Evolutionary conservation across 352 stramenopile genomes (phyloP), one percentile per base, ranked within the genome.

Genomic region (Peronospora farinosa): DNA sequence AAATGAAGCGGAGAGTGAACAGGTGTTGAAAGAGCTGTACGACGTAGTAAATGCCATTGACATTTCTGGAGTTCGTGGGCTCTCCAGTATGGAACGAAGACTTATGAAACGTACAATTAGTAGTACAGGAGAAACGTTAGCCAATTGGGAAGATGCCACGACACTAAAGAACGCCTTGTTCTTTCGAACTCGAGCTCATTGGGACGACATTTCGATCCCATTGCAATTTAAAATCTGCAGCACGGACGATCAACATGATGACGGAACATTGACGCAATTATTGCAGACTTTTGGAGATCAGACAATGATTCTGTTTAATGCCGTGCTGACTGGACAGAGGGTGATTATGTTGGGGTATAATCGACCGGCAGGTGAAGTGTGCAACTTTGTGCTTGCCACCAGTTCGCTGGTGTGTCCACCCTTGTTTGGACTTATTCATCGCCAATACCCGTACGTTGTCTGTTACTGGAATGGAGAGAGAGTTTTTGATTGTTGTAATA

Each of bases 311-410:
- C 45, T 95, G 38, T 95, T 88, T 52, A 95, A 95, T 43, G 82
- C 84, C 0, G 73, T 95, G n/a, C 63, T 95, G 37, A 90, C 78
- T 0, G 84, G 84, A 6, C 69, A 78, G 36, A 65, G 84, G 0
- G 78, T 95, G 41, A 59, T 95, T 21, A 77, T 95, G 31, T 57
- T 95, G 1, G 84, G 84, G 11, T 92, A 95, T 51, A 91, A 90
- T 47, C 78, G 83, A 23, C 72, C 84, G 13, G 84, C 84, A 2
- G 79, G 84, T 0, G 78, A 91, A 38, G 72, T 95, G 4, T 95
- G 82, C 63, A 91, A 87, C 62, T 92, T 87, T 42, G 84, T 92
- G 37, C 64, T 95, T n/a, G 70, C 81, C 2, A 88, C 76, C 41
- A 93, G 80, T 40, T 76, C 78, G 16, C 78, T 95, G 5, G 74